Evolutionary conservation across 805 yeast species (phyloP), one percentile per base, ranked within the genome.

Genomic region (Yarrowia osloensis): DNA sequence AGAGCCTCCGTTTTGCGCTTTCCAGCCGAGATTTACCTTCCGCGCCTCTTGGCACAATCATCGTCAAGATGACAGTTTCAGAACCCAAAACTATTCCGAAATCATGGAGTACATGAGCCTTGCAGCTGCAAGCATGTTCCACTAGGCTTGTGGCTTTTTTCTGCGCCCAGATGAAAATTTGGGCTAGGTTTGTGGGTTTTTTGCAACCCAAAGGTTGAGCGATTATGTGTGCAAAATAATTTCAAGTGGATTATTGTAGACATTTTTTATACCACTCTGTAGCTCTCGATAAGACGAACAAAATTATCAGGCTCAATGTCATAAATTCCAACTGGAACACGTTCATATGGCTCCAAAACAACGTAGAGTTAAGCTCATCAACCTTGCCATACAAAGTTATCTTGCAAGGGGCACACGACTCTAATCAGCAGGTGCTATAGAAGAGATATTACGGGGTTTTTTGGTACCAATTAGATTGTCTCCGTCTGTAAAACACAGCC

Each of bases 41-140:
- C 37, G 26, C 24, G 4, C n/a, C 24, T 19, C 55, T 50, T 50
- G 55, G 55, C 55, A n/a, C 22, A 50, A 31, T 50, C 39, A 29
- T 50, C 57, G 35, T 47, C 24, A 47, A 28, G 54, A 17, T 28
- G 54, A 28, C 17, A 19, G 19, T 33, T 33, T 9, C 21, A 26
- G 15, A 50, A 50, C 40, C 40, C 57, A 50, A 50, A 50, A 50
- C 28, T 22, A 50, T 50, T 21, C 55, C 57, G 57, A 50, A 50
- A 50, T 50, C 57, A 33, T 50, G 57, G 40, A 50, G 40, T 50
- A 31, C 55, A 50, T 19, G 28, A 31, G 39, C 19, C 28, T 50
- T 50, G 57, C 57, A 50, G 57, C 5, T 15, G 40, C 15, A 22
- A 17, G 40, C 57, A 31, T 2, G 19, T 33, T 33, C 37, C 57